phyloP scores from a whole-genome alignment of 441 rosid genomes.

The Rhodomyrtus psidioides region DNA sequence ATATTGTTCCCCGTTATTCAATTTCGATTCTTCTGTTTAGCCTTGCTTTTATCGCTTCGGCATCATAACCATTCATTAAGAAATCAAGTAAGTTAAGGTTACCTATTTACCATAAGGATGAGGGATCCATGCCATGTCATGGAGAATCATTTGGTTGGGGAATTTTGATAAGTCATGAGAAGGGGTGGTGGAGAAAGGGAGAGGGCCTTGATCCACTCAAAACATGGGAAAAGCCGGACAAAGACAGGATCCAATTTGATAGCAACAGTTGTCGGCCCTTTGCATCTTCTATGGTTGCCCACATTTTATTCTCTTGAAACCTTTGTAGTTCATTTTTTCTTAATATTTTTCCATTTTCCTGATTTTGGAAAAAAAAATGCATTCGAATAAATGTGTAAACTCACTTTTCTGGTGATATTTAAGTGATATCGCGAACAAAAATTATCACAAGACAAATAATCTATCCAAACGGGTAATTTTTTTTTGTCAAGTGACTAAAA shows the following conservation, averaged over 20 bases:
- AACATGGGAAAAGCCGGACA: not conserved
- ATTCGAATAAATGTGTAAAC: not conserved
- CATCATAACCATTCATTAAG: not conserved
- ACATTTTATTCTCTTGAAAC: not conserved
- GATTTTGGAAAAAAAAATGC: not conserved
- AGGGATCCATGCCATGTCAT: not conserved
- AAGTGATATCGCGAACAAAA: not conserved
- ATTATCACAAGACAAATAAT: not conserved
- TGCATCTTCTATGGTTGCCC: not conserved
- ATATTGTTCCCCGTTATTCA: too few relatives aligned
- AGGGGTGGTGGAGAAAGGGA: not conserved
- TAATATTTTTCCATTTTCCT: not conserved
- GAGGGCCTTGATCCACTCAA: not conserved
- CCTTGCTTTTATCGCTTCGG: too few relatives aligned
- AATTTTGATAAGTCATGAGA: not conserved
- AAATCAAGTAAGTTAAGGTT: not conserved
- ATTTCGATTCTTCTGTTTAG: too few relatives aligned
- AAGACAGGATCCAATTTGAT: not conserved
- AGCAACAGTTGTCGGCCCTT: not conserved
- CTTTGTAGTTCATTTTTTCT: not conserved
- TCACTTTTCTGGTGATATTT: not conserved
- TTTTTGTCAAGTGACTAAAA: not conserved
- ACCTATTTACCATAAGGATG: not conserved
- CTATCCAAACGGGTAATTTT: not conserved
- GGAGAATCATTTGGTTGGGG: not conserved